phyloP scores from a whole-genome alignment of 1,284 basidiomycete species.

The Cystobasidium sp. region DNA sequence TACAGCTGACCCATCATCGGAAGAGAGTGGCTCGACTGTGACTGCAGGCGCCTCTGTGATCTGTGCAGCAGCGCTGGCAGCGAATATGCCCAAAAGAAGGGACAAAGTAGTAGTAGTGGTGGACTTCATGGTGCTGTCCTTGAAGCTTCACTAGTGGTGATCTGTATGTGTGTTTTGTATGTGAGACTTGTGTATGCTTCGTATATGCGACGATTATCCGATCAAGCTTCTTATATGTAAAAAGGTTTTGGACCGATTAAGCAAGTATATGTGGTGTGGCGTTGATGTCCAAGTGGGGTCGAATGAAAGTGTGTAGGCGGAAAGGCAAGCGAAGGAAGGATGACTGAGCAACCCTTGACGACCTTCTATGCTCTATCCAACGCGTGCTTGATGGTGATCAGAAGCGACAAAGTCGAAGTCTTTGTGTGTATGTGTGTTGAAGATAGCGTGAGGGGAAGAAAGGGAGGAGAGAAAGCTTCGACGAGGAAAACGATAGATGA shows the following conservation, averaged over 20 bases:
- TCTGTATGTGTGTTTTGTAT: conserved; percentile 1
- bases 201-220: no score
- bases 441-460: no score
- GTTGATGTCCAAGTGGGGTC: not conserved
- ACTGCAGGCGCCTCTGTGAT: not conserved
- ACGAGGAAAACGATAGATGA: not conserved
- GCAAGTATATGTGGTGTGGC: not conserved
- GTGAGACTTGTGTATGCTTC: not conserved
- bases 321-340: not conserved
- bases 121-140: not conserved
- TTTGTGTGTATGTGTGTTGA: not conserved
- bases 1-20: conserved; percentile 1
- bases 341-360: no score
- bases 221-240: no score
- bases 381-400: not conserved
- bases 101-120: conserved; percentile 3
- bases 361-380: not conserved
- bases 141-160: not conserved
- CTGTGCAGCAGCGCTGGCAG: not conserved
- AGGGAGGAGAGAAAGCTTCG: not conserved
- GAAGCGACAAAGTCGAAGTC: not conserved
- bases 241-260: no score
- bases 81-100: conserved; percentile 7
- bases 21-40: not conserved
- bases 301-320: not conserved